phyloP scores from a whole-genome alignment of 495 filamentous ascomycete species.

The Xylaria curta region DNA sequence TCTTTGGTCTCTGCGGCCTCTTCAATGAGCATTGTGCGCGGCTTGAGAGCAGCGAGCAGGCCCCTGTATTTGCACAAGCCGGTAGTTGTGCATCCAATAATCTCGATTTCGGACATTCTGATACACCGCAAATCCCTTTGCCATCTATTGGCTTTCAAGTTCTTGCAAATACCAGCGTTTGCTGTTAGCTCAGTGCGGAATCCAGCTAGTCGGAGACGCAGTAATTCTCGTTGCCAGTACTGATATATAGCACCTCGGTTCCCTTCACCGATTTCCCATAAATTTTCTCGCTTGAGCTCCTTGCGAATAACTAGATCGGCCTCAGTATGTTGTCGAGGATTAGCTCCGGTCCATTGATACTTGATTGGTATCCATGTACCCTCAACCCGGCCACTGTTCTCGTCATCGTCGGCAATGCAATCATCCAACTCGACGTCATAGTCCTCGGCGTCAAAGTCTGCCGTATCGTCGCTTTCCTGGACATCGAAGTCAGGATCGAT shows the following conservation, averaged over 20 bases:
- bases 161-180: slow-evolving; percentile 39
- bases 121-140: slow-evolving; percentile 42
- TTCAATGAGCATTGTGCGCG: slow-evolving; percentile 64
- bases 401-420: slow-evolving; percentile 48
- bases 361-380: slow-evolving; percentile 43
- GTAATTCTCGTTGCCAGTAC: slow-evolving; percentile 44
- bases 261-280: slow-evolving; percentile 43
- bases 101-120: slow-evolving; percentile 37
- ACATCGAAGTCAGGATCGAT: slow-evolving; percentile 47
- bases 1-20: slow-evolving; percentile 65
- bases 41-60: slow-evolving; percentile 72
- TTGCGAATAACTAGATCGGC: slow-evolving; percentile 29
- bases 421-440: slow-evolving; percentile 46
- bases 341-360: slow-evolving; percentile 47
- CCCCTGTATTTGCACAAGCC: slow-evolving; percentile 88
- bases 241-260: slow-evolving; percentile 50
- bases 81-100: slow-evolving; percentile 64
- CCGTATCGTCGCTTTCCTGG: slow-evolving; percentile 33
- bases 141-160: slow-evolving; percentile 43
- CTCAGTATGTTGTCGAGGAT: slow-evolving; percentile 27
- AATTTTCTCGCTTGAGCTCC: slow-evolving; percentile 36
- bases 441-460: slow-evolving; percentile 37
- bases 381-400: slow-evolving; percentile 42
- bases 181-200: slow-evolving; percentile 40
- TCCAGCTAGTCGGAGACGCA: slow-evolving; percentile 31